Conservation (phyloP, 2,329 filamentous ascomycete species). For the Annulohypoxylon truncatum region DNA sequence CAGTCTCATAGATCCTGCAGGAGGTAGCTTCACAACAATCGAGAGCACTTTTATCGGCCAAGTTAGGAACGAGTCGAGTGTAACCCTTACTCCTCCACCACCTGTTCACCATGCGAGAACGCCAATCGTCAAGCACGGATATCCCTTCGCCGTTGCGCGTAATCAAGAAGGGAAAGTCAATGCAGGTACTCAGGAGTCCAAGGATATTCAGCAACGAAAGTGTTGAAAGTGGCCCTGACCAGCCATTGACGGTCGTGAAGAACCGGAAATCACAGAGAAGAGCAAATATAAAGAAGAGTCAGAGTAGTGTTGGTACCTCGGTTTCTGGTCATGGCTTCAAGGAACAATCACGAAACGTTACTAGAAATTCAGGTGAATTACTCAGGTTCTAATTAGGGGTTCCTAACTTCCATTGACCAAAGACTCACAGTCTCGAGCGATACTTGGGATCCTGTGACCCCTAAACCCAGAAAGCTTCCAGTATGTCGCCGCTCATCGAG, state of each 20-base stretch:
- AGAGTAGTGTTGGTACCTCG: neutral
- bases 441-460: conserved; percentile 25
- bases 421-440: conserved; percentile 11
- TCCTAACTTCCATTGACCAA: conserved; percentile 9
- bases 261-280: conserved; percentile 38
- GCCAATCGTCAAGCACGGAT: conserved; percentile 28
- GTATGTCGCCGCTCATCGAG: conserved; percentile 37
- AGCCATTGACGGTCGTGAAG: conserved; percentile 46
- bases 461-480: conserved; percentile 21
- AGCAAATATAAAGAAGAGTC: conserved; percentile 9
- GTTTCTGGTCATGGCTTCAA: conserved; percentile 5
- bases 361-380: conserved; percentile 24
- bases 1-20: conserved; percentile 2
- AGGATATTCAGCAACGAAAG: conserved; percentile 43
- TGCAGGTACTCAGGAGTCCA: conserved; percentile 38
- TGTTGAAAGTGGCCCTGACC: conserved; percentile 39
- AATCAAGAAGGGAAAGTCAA: conserved; percentile 45
- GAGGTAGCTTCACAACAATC: conserved; percentile 40
- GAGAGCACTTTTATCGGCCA: conserved; percentile 47
- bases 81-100: conserved; percentile 22
- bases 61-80: conserved; percentile 21
- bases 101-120: conserved; percentile 24
- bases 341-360: conserved; percentile 3
- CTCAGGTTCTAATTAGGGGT: neutral
- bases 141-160: conserved; percentile 46